Evolutionary conservation across 2,329 filamentous ascomycete species (phyloP), one percentile per base, ranked within the genome.

Genomic region (Albophoma yamanashiensis): DNA sequence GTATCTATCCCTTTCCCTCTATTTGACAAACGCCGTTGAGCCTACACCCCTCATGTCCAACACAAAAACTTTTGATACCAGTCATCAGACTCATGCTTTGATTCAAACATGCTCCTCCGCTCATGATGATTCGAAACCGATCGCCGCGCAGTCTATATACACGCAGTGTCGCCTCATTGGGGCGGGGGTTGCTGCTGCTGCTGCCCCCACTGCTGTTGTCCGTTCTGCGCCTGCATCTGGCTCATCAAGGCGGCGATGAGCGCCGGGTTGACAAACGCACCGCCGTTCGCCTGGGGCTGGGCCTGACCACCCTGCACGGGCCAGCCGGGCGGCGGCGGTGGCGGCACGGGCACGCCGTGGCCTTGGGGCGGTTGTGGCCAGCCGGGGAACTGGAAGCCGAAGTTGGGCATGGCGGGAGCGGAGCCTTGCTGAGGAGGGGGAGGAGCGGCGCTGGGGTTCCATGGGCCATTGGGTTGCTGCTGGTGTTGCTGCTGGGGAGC

Each of bases 211-310:
- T 63, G 65, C 31, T 68, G 66, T 62, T 72, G 69, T 0, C 69
- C 67, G 27, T 68, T 67, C 55, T 73, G 70, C 56, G 68, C 67
- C 63, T 76, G 75, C 69, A 77, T 75, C 60, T 79, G 77, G 45
- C 68, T 74, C 71, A 80, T 76, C 42, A 80, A 62, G 4, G 76
- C 78, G 47, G 80, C 78, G 61, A 86, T 76, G 67, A 87, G 81
- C 1, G 80, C 78, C 4, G 84, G 84, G 64, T 85, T 86, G 61
- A 85, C 78, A 64, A 82, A 82, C 12, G 79, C 74, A 9, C 62
- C 78, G 70, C 70, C 42, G 20, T 75, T 68, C 47, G 74, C 63
- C 53, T 65, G 64, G 42, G 61, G 64, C 42, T 74, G 74, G 53
- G 62, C 66, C 60, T 71, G 68, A 47, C 69, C 65, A 31, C 67